These are phyloP conservation scores for Xenosphaeropsis pyriputrescens DNA, from an alignment of 2,329 filamentous ascomycete genomes.

Conservation along the genomic window DNA sequence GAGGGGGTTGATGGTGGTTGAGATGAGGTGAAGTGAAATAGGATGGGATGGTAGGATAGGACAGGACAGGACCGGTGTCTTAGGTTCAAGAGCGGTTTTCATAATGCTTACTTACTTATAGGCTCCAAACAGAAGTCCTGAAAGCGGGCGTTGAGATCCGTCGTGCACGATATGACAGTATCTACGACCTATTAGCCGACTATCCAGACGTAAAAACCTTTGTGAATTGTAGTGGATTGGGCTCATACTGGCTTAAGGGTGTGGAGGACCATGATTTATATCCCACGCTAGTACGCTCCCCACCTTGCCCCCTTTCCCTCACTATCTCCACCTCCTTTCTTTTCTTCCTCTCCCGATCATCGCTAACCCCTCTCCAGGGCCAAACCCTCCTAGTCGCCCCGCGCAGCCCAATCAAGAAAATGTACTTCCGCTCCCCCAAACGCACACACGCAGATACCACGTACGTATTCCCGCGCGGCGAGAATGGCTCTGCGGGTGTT, in stretches of 20 bases:
- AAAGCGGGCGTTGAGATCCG: slow-evolving; percentile 7
- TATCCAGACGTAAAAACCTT: slow-evolving; percentile 6
- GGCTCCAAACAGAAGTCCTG: slow-evolving; percentile 15
- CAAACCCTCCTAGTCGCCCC: slow-evolving; percentile 21
- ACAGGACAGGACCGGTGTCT: no score
- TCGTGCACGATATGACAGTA: slow-evolving; percentile 4
- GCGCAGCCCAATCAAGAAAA: slow-evolving; percentile 22
- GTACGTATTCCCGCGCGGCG: slow-evolving; percentile 27
- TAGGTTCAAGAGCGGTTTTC: no score
- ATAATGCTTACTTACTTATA: slow-evolving; percentile 3
- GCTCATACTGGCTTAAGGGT: slow-evolving; percentile 10
- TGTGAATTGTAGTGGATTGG: slow-evolving; percentile 14
- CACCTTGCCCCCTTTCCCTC: no score
- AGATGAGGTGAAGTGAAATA: no score
- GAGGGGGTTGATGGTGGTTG: no score
- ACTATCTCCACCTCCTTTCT: neutral
- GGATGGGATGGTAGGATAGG: no score
- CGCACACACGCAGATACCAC: slow-evolving; percentile 25
- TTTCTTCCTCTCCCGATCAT: neutral
- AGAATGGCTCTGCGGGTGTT: slow-evolving; percentile 15
- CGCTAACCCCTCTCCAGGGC: slow-evolving; percentile 6
- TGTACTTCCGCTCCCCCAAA: slow-evolving; percentile 26
- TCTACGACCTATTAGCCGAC: slow-evolving; percentile 4
- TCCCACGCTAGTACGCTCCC: slow-evolving; percentile 12
- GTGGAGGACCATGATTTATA: slow-evolving; percentile 15